These are phyloP conservation scores for Candida railenensis DNA, from an alignment of 805 yeast genomes.

Conservation along the genomic window DNA sequence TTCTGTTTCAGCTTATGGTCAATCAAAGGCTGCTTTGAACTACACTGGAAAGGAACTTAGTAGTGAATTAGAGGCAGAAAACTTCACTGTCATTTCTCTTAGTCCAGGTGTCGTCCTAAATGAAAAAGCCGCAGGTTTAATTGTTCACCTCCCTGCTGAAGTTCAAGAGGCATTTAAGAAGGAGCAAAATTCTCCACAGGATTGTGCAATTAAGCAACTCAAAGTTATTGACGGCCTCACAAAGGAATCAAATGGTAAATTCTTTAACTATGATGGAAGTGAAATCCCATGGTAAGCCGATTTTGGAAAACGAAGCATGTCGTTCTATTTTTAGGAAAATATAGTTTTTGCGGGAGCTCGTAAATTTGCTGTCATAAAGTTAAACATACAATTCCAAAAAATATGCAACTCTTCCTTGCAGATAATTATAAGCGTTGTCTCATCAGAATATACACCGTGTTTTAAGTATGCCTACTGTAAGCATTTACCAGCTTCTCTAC, in stretches of 20 bases:
- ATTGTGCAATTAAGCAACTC: constrained; percentile 13
- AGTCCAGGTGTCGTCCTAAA: constrained; percentile 40
- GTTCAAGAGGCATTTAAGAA: background rate
- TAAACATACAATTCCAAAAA: too few species aligned
- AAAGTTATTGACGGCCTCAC: constrained; percentile 17
- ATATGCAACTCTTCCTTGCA: too few species aligned
- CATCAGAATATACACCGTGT: too few species aligned
- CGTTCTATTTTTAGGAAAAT: too few species aligned
- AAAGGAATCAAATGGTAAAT: constrained; percentile 22
- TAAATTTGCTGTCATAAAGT: too few species aligned
- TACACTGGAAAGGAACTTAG: constrained; percentile 23
- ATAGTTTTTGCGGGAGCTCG: too few species aligned
- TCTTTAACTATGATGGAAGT: constrained; percentile 20
- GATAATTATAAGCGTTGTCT: too few species aligned
- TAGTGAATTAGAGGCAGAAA: constrained; percentile 20
- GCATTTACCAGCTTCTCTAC: too few species aligned
- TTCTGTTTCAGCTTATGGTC: constrained; percentile 23
- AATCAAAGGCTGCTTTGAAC: constrained; percentile 37
- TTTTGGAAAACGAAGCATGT: too few species aligned
- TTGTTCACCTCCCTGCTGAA: background rate
- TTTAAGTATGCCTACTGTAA: too few species aligned
- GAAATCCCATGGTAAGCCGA: constrained; percentile 1
- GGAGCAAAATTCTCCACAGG: constrained; percentile 8
- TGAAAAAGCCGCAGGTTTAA: constrained; percentile 23
- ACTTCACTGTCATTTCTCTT: constrained; percentile 27